Percentiles rank a stretch among this genome's conserved stretches.
These are phyloP conservation scores for Pseudogymnoascus sp. DNA, from an alignment of 2,329 filamentous ascomycete genomes.

Conservation along the genomic window DNA sequence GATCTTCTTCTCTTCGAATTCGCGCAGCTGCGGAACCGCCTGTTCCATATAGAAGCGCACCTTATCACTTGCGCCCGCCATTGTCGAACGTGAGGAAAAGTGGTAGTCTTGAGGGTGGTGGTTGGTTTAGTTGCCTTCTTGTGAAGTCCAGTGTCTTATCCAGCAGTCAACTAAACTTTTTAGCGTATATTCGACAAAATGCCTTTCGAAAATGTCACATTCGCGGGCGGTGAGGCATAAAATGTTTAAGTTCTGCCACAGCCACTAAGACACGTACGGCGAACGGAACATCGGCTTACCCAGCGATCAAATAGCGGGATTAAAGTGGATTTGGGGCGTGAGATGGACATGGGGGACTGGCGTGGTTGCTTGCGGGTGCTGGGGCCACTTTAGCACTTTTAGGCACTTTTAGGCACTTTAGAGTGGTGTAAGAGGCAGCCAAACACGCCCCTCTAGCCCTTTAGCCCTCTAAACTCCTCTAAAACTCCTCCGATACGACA, in stretches of 20 bases:
- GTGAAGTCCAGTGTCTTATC: too few relatives aligned
- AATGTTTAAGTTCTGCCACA: slow-evolving; percentile 16
- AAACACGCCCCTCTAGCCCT: too few relatives aligned
- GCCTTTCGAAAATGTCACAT: neutral
- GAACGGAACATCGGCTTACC: neutral
- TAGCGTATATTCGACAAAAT: neutral
- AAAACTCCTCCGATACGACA: neutral
- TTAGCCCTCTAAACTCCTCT: too few relatives aligned
- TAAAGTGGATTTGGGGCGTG: neutral
- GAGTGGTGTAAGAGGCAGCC: neutral
- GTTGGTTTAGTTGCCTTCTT: neutral
- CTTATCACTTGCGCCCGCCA: slow-evolving; percentile 85
- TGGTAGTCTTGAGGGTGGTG: slow-evolving; percentile 12
- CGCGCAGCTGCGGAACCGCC: slow-evolving; percentile 82
- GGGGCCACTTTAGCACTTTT: neutral
- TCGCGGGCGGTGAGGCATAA: slow-evolving; percentile 14
- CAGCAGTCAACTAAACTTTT: neutral
- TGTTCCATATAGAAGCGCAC: slow-evolving; percentile 93
- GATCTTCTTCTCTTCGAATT: slow-evolving; percentile 86
- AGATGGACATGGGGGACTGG: neutral
- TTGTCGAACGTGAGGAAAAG: slow-evolving; percentile 31
- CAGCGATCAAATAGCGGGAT: slow-evolving; percentile 1
- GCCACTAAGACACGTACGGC: slow-evolving; percentile 10
- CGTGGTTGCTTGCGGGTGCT: neutral
- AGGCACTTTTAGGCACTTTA: neutral